Evolutionary conservation across 2,329 filamentous ascomycete species (phyloP), one percentile per base, ranked within the genome.

Genomic region (Mycosphaerelloides madeirae): DNA sequence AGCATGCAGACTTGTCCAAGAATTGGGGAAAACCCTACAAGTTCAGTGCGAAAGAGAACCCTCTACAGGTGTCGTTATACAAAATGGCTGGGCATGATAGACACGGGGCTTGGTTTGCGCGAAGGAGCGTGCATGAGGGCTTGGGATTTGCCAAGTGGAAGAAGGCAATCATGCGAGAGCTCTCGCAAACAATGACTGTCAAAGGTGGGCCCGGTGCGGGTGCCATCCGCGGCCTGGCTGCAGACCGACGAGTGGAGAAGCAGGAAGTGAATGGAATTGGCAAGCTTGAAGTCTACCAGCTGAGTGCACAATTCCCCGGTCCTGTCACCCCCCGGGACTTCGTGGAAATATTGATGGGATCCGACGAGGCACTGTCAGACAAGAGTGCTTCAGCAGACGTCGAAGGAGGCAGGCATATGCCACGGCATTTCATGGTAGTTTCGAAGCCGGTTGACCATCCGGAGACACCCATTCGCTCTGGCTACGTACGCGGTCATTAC

Each of bases 311-410:
- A 62, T 96, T 96, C 56, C 89, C 90, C 0, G 87, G 87, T 0
- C 91, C 91, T 3, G 93, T 87, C 0, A 81, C 89, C 2, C 85
- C 91, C 1, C 75, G 91, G 65, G 91, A 96, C 61, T 96, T 96
- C 64, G 80, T 95, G 40, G 85, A 86, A 3, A 68, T 94, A 48
- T 75, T 93, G 33, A 68, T 94, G 32, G 87, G 81, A 16, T 87
- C 83, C 8, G 68, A 72, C 12, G 62, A 65, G 33, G 75, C 76
- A 32, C 70, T 77, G 32, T 70, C 69, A 32, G 68, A 73, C 2
- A 68, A 68, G 50, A 73, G 68, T 32, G 66, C 56, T 14, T 54
- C 59, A 5, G 50, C 57, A 34, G 38, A 57, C 18, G 50, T 57
- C 29, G 52, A 50, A 9, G 58, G 67, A n/a, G 57, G 56, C 34